Conservation (phyloP, 2,329 filamentous ascomycete genomes). For the Colletotrichum australisinense region DNA sequence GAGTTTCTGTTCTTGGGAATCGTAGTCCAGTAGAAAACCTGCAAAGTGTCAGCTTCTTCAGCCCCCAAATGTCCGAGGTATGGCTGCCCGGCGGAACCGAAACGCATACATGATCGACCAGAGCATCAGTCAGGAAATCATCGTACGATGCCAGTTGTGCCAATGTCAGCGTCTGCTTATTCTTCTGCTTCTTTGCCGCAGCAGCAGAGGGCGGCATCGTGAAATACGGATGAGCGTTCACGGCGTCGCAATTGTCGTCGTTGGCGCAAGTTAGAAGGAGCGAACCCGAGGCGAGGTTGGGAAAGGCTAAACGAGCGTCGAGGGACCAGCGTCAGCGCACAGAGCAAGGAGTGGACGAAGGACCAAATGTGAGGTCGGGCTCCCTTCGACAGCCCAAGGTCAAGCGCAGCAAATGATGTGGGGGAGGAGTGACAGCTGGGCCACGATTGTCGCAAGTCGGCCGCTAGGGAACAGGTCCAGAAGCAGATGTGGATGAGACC, state of each 20-base stretch:
- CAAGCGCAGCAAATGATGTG: slow-evolving; percentile 4
- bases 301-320: slow-evolving; percentile 29
- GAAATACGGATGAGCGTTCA: neutral
- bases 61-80: neutral
- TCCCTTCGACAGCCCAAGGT: slow-evolving; percentile 33
- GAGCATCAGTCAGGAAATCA: slow-evolving; percentile 93
- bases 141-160: slow-evolving; percentile 93
- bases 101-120: slow-evolving; percentile 88
- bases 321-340: slow-evolving; percentile 31
- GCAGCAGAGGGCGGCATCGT: slow-evolving; percentile 52
- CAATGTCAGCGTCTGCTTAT: slow-evolving; percentile 82
- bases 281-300: slow-evolving; percentile 4
- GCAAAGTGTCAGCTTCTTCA: slow-evolving; percentile 38
- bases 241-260: slow-evolving; percentile 12
- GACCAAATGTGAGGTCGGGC: slow-evolving; percentile 21
- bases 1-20: slow-evolving; percentile 94
- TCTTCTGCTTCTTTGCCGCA: slow-evolving; percentile 63
- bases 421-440: slow-evolving; percentile 8
- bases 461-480: neutral
- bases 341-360: slow-evolving; percentile 31
- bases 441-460: slow-evolving; percentile 3
- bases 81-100: neutral
- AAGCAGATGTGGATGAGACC: slow-evolving; percentile 5
- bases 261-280: slow-evolving; percentile 19
- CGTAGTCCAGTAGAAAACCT: slow-evolving; percentile 97